phyloP scores from a whole-genome alignment of 805 yeast species.

The Starmerella potacharoeniae region DNA sequence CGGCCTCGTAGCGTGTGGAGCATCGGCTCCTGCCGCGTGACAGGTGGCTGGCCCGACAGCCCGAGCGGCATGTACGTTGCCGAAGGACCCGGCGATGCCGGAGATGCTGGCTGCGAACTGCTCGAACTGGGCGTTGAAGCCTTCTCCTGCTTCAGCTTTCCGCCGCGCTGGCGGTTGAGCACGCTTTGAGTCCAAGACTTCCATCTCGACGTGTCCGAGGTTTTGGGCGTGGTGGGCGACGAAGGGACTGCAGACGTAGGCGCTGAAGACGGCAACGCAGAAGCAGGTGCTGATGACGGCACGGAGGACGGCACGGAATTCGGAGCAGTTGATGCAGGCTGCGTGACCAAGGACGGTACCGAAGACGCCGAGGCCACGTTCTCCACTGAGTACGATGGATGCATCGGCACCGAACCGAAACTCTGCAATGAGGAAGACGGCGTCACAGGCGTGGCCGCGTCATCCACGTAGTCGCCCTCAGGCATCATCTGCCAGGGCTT shows the following conservation, averaged over 20 bases:
- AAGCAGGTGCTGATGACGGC: no score
- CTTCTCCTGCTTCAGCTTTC: not conserved
- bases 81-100: not conserved
- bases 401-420: constrained; percentile 1
- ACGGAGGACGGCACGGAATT: no score
- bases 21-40: constrained; percentile 6
- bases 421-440: not conserved
- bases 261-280: not conserved
- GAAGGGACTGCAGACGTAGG: not conserved
- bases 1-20: constrained; percentile 28
- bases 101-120: not conserved
- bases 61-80: not conserved
- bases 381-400: not conserved
- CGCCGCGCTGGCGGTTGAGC: not conserved
- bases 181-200: not conserved
- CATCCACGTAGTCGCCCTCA: not conserved
- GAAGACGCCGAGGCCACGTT: not conserved
- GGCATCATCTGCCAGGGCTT: not conserved
- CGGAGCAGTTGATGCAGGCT: no score
- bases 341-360: not conserved
- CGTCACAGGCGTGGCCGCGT: not conserved
- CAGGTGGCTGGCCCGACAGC: not conserved
- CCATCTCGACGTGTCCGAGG: not conserved
- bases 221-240: not conserved
- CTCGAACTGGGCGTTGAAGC: not conserved